phyloP scores from a whole-genome alignment of 345 rosid genomes.

The Aquilaria yunnanensis region DNA sequence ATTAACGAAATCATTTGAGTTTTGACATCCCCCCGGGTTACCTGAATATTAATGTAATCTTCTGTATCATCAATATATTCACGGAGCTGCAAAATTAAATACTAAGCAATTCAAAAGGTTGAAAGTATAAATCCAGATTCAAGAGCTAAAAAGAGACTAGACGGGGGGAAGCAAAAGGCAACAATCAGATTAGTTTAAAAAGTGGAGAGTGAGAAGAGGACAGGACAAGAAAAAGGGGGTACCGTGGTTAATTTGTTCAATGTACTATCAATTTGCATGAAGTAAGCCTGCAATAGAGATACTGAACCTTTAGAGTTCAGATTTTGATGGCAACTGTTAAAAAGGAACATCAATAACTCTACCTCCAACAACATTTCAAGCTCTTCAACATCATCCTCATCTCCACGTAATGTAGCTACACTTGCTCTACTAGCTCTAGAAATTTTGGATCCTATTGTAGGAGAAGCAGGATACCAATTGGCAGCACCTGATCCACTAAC shows the following conservation, averaged over 20 bases:
- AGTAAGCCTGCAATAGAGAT: slow-evolving; percentile 6
- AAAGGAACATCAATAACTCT: background rate
- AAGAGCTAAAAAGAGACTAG: too few relatives aligned
- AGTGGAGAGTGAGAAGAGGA: too few relatives aligned
- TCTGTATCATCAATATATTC: slow-evolving; percentile 98
- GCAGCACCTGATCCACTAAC: slow-evolving; percentile 55
- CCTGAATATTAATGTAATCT: slow-evolving; percentile 98
- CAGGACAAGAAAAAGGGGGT: background rate
- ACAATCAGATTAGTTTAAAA: too few relatives aligned
- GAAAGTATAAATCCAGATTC: background rate
- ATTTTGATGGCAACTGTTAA: background rate
- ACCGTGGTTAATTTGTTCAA: slow-evolving; percentile 8
- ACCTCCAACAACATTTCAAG: slow-evolving; percentile 12
- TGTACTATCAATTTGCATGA: slow-evolving; percentile 12
- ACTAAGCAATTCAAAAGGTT: slow-evolving; percentile 9
- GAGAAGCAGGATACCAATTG: slow-evolving; percentile 76
- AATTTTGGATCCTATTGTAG: slow-evolving; percentile 88
- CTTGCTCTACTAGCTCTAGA: slow-evolving; percentile 93
- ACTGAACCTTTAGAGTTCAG: background rate
- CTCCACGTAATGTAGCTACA: slow-evolving; percentile 7
- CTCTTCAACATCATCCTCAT: slow-evolving; percentile 8
- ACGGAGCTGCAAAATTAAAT: slow-evolving; percentile 62
- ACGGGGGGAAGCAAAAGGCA: too few relatives aligned
- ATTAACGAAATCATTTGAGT: background rate
- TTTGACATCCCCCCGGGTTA: slow-evolving; percentile 11